Evolutionary conservation across 306 rosid genomes (phyloP), one percentile per base, ranked within the genome.

Genomic region (Potentilla sterilis): DNA sequence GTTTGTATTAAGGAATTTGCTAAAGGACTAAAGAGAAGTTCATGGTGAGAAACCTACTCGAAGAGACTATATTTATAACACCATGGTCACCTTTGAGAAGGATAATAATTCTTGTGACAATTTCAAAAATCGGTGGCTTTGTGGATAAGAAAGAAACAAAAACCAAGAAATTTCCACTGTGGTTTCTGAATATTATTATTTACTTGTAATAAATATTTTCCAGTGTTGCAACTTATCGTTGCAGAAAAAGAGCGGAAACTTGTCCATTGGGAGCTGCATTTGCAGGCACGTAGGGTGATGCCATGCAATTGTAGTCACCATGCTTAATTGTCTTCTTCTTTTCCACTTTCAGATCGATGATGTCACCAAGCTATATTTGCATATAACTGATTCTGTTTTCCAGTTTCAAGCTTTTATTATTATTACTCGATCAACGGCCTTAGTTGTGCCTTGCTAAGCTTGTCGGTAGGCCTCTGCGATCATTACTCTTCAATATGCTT

Each of bases 221-320:
- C 54, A 65, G 66, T 83, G 81, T 68, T 86, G 81, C 87, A 38
- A 35, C 69, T 64, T 64, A 37, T 64, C 69, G 37, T 74, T 58
- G 40, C 70, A 62, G 55, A 69, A 67, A 65, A 77, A 75, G 77
- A 66, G 63, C 37, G 87, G 81, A 81, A 28, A 86, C 89, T 76
- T 83, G 90, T 76, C 87, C 72, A 48, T 58, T 43, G 78, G 83
- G 84, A 77, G 86, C 83, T 85, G 85, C 86, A 81, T 82, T 75
- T 70, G 77, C 78, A 83, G 86, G 94, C 87, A 85, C 89, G 91
- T 83, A 87, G 77, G 83, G 79, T 59, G 87, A 77, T 81, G 84
- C 44, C 55, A 58, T 58, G 83, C 89, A 78, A 75, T 55, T 80
- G 43, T 61, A 24, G 67, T 58, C 77, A 59, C 83, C 72, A 44